Evolutionary conservation across 495 filamentous ascomycete genomes (phyloP).

Genomic region (Antarctomyces pellizariae): DNA sequence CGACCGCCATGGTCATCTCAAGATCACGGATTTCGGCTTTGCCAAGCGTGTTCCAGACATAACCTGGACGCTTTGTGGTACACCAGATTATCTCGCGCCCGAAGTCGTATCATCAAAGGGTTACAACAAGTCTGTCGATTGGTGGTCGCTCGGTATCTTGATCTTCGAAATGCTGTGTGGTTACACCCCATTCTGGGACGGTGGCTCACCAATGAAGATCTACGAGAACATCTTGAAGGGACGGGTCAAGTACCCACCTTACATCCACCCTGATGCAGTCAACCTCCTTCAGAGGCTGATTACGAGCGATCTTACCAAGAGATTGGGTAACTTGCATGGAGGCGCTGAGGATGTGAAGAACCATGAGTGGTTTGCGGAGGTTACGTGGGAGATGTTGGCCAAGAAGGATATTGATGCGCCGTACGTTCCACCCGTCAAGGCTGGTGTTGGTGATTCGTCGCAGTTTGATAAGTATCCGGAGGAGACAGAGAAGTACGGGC

Average conservation of each 20-base stretch:
- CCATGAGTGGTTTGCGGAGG: conserved; percentile 89
- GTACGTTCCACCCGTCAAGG: conserved; percentile 89
- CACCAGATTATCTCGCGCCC: conserved; percentile 92
- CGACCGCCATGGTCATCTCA: conserved; percentile 88
- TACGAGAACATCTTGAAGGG: conserved; percentile 96
- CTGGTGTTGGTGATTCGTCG: conserved; percentile 82
- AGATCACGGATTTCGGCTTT: conserved; percentile 98
- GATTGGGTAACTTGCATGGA: conserved; percentile 78
- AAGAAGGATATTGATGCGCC: conserved; percentile 96
- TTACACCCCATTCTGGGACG: conserved; percentile 97
- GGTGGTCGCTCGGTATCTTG: conserved; percentile 96
- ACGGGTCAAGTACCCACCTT: conserved; percentile 82
- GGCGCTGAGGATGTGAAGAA: conserved; percentile 88
- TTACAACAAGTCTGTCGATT: conserved; percentile 98
- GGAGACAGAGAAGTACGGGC: conserved; percentile 78
- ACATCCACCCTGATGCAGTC: conserved; percentile 84
- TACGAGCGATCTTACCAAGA: conserved; percentile 83
- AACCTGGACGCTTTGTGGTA: conserved; percentile 96
- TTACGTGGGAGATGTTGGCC: conserved; percentile 84
- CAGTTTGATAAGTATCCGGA: conserved; percentile 97
- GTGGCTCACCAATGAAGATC: conserved; percentile 91
- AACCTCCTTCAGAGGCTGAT: conserved; percentile 81
- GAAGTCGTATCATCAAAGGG: conserved; percentile 95
- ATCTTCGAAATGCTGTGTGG: conserved; percentile 99
- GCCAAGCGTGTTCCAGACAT: conserved; percentile 97